Evolutionary conservation across 2,329 filamentous ascomycete genomes (phyloP), one percentile per base, ranked within the genome.

Genomic region (Fusarium gaditjirri): DNA sequence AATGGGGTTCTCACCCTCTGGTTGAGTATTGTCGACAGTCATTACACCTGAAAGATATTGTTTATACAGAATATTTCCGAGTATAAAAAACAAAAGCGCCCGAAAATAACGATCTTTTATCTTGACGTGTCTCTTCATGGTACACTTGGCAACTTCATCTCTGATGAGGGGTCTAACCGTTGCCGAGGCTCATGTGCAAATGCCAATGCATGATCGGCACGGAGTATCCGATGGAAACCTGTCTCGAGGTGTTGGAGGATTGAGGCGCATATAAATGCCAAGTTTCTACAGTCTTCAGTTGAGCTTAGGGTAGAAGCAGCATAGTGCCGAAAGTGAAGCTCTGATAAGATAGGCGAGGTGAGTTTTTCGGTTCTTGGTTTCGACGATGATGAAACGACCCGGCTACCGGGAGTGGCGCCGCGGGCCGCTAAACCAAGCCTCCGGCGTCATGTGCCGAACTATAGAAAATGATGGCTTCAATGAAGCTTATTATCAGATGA

Each of bases 11-110:
- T 68, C 74, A 8, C 83, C 83, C 9, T 72, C 75, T 4, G 80
- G 76, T n/a, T 80, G 76, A 1, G 82, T 84, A 63, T 82, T 83
- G 67, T 84, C 83, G 14, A 78, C 36, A 3, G 35, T 38, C 68
- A 71, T 66, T 4, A 9, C 35, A 14, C 2, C 9, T 13, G 4
- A 11, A 0, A n/a, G 7, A 16, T 10, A 25, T 2, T 0, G 11
- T 9, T 8, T 19, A 2, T 21, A 7, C 2, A 61, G 7, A 8
- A 35, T 2, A 0, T 39, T 6, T 6, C 17, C 10, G 10, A 7
- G 7, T 9, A 19, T 7, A 0, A 27, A 35, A 0, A 33, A 9
- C 2, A 33, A 4, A 12, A 16, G 23, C 1, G 21, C 16, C 7
- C 21, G 19, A 31, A 5, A 27, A 1, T 21, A n/a, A 1, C 17